Percentiles rank a stretch among this genome's conserved stretches.
Evolutionary conservation across 371 early-diverging fungal species (phyloP).

Genomic region (Apophysomyces variabilis): DNA sequence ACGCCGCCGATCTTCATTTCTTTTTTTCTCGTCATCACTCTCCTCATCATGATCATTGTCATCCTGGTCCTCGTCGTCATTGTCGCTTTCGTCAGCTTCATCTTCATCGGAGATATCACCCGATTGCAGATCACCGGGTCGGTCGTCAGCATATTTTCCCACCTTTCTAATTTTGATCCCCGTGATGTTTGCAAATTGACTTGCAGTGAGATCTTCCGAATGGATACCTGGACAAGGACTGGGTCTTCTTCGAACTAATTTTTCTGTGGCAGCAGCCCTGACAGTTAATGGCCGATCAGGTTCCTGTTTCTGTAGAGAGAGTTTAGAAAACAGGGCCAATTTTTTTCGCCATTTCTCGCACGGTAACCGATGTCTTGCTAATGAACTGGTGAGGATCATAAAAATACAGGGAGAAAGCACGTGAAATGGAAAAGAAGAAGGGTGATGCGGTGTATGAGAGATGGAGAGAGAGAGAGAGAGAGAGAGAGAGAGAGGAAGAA

Average conservation of each 20-base stretch:
- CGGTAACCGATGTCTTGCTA: constrained; percentile 10
- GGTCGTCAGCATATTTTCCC: constrained; percentile 10
- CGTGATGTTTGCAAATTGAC: constrained; percentile 48
- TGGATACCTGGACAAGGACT: constrained; percentile 17
- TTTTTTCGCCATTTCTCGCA: constrained; percentile 15
- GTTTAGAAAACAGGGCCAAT: constrained; percentile 20
- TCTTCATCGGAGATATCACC: constrained; percentile 8
- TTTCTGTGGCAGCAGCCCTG: constrained; percentile 46
- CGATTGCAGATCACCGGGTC: not conserved
- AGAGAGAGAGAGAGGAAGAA: constrained; percentile 12
- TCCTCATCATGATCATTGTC: constrained; percentile 13
- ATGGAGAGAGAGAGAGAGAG: constrained; percentile 10
- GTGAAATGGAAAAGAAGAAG: constrained; percentile 10
- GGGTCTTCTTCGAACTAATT: constrained; percentile 34
- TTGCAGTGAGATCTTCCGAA: constrained; percentile 52
- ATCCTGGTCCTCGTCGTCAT: constrained; percentile 12
- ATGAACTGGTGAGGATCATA: constrained; percentile 17
- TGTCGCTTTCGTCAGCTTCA: constrained; percentile 15
- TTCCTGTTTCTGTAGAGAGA: constrained; percentile 8
- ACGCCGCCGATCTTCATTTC: too few species aligned
- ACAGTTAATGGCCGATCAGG: constrained; percentile 14
- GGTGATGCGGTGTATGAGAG: not conserved
- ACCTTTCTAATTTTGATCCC: constrained; percentile 40
- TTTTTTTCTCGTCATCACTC: constrained; percentile 9
- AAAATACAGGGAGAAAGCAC: constrained; percentile 11